Base-by-base conservation (phyloP, 192 early-diverging fungal species). In the Phycomyces blakesleeanus region DNA sequence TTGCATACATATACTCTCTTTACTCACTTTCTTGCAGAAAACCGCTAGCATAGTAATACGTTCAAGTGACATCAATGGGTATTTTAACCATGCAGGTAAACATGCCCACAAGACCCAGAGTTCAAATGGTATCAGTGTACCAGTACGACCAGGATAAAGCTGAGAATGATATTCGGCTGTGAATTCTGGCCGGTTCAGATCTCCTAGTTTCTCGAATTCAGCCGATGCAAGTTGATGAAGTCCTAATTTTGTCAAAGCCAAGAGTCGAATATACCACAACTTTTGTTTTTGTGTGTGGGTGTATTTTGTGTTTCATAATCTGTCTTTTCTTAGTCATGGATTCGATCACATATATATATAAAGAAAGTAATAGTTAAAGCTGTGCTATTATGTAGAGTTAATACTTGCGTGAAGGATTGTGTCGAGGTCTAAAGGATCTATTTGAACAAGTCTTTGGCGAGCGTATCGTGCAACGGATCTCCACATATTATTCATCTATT, bases 251-350 rank as follows among this genome's bases (percentile, higher is more conserved):
- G 58, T 63, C 8, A 83, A 56, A 3, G 81, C 81, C 14, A 78
- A 51, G 20, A 83, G 55, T 20, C 81, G 70, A 3, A 72, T 71
- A 53, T 83, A 75, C 81, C 81, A 83, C 20, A 83, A 55, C 81
- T 83, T n/a, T n/a, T n/a, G n/a, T n/a, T n/a, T n/a, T n/a, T n/a
- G n/a, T n/a, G n/a, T n/a, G n/a, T n/a, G n/a, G n/a, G n/a, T n/a
- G n/a, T n/a, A n/a, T n/a, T n/a, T n/a, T n/a, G n/a, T n/a, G n/a
- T n/a, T n/a, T n/a, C n/a, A n/a, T n/a, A n/a, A n/a, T n/a, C n/a
- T n/a, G n/a, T n/a, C n/a, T n/a, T n/a, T n/a, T n/a, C n/a, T n/a
- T n/a, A n/a, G n/a, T n/a, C n/a, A n/a, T n/a, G n/a, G n/a, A n/a
- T n/a, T n/a, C n/a, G n/a, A n/a, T n/a, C n/a, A 29, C 5, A 37